Percentiles rank a stretch among this genome's conserved stretches.
Conservation (phyloP, 2,329 filamentous ascomycete genomes). For the Simplicillium aogashimaense region DNA sequence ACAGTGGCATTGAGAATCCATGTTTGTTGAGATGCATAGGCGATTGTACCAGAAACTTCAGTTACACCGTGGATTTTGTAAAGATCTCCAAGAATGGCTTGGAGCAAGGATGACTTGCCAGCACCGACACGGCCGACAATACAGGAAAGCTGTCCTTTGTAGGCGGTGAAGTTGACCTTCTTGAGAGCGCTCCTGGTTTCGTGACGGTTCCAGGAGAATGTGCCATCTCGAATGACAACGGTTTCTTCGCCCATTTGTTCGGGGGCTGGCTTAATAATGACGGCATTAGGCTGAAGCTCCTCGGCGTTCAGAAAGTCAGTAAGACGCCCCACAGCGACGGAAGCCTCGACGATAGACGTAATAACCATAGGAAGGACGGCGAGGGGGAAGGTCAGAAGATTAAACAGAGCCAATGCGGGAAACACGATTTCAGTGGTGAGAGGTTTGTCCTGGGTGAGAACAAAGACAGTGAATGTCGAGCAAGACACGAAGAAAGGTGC, state of each 20-base stretch:
- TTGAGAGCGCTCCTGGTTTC: constrained; percentile 61
- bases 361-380: constrained; percentile 97
- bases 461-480: constrained; percentile 90
- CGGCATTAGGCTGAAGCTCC: constrained; percentile 80
- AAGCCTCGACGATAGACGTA: constrained; percentile 88
- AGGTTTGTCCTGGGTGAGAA: constrained; percentile 70
- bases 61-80: constrained; percentile 85
- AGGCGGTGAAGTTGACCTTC: constrained; percentile 78
- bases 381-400: constrained; percentile 88
- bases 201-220: constrained; percentile 91
- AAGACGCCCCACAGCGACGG: constrained; percentile 80
- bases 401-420: constrained; percentile 85
- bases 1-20: constrained; percentile 99
- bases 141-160: constrained; percentile 88
- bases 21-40: constrained; percentile 84
- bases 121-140: constrained; percentile 89
- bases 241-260: constrained; percentile 76
- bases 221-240: constrained; percentile 71
- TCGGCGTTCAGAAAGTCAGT: constrained; percentile 80
- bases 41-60: constrained; percentile 68
- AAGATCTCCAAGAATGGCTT: constrained; percentile 80
- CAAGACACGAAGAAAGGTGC: constrained; percentile 97
- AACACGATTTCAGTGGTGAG: constrained; percentile 94
- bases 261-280: constrained; percentile 58
- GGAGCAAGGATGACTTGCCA: constrained; percentile 88